Evolutionary conservation across 2,329 filamentous ascomycete genomes (phyloP).

Genomic region (Penicillium olsonii): DNA sequence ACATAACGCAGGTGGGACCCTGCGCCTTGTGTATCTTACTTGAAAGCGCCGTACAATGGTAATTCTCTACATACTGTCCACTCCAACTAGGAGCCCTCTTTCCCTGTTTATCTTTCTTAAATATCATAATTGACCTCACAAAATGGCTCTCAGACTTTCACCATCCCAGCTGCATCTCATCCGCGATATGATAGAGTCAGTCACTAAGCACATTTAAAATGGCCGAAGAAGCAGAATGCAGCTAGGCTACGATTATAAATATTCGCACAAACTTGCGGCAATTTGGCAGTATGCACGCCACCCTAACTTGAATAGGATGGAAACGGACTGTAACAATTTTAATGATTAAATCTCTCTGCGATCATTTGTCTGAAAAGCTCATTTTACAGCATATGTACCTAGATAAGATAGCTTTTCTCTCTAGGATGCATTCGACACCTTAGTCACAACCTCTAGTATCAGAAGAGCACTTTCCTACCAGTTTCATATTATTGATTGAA

Average conservation of each 20-base stretch:
- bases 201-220: not conserved
- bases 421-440: not conserved
- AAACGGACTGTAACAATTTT: not conserved
- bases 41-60: constrained; percentile 1
- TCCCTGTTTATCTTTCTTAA: not conserved
- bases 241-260: not conserved
- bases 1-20: constrained; percentile 1
- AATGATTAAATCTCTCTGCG: not conserved
- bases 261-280: not conserved
- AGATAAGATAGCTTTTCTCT: not conserved
- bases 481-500: too few species aligned
- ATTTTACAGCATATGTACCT: not conserved
- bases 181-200: not conserved
- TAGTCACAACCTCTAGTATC: not conserved
- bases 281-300: not conserved
- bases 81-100: not conserved
- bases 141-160: not conserved
- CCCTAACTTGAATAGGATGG: not conserved
- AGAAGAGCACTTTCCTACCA: not conserved
- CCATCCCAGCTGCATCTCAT: not conserved
- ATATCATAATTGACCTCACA: not conserved
- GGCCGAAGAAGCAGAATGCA: not conserved
- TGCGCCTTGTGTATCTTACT: constrained; percentile 4
- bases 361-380: not conserved
- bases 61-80: constrained; percentile 1